Percentiles rank a stretch among this genome's conserved stretches.
These are phyloP conservation scores for Ceratocystis smalleyi DNA, from an alignment of 2,329 filamentous ascomycete genomes.

Conservation along the genomic window DNA sequence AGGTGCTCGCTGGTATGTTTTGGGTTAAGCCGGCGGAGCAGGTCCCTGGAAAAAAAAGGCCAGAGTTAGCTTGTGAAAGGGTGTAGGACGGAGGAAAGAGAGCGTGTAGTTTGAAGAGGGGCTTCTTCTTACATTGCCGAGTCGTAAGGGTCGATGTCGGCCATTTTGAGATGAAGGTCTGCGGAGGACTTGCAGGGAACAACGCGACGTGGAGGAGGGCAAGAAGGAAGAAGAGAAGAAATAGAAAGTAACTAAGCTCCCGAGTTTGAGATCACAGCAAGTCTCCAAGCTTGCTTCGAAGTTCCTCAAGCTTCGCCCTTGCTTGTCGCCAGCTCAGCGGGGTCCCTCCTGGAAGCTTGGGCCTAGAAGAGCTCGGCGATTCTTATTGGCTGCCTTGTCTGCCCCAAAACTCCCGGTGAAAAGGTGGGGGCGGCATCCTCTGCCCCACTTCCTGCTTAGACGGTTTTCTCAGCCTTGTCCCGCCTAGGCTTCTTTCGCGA, in stretches of 20 bases:
- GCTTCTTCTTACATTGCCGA: constrained; percentile 50
- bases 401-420: constrained; percentile 5
- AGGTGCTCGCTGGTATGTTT: constrained; percentile 83
- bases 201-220: neutral
- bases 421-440: constrained; percentile 14
- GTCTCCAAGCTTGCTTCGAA: constrained; percentile 2
- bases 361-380: neutral
- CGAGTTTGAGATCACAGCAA: too few species aligned
- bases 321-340: constrained; percentile 2
- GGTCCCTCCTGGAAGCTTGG: constrained; percentile 10
- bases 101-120: neutral
- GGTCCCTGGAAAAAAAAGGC: constrained; percentile 47
- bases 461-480: neutral
- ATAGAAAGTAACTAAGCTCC: neutral
- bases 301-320: neutral
- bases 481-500: neutral
- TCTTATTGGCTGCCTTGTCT: constrained; percentile 13
- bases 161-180: constrained; percentile 25
- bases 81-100: constrained; percentile 11
- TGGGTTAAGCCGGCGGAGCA: constrained; percentile 92
- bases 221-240: neutral
- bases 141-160: constrained; percentile 52
- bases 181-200: neutral
- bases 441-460: neutral
- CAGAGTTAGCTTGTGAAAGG: constrained; percentile 4